A percentile compares a stretch with the other conserved stretches of the same genome.
phyloP scores from a whole-genome alignment of 257 asterid species.

The Scutellaria galericulata region DNA sequence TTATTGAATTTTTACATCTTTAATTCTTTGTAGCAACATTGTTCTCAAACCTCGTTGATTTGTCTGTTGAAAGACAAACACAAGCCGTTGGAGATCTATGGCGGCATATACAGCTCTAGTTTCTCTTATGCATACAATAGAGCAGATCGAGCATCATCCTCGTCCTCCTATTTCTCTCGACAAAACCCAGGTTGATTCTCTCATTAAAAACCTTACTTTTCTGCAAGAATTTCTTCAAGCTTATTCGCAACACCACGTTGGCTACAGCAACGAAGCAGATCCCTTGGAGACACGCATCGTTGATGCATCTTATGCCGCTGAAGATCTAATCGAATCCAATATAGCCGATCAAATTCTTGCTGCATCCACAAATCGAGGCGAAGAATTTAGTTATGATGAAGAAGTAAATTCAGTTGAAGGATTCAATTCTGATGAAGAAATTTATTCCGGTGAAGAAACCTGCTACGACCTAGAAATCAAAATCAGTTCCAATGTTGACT shows the following conservation, averaged over 20 bases:
- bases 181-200: background rate
- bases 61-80: background rate
- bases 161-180: conserved; percentile 9
- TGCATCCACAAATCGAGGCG: background rate
- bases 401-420: background rate
- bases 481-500: background rate
- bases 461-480: background rate
- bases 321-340: conserved; percentile 16
- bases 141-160: conserved; percentile 6
- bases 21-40: background rate
- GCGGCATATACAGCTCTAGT: conserved; percentile 21
- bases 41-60: background rate
- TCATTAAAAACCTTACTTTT: background rate
- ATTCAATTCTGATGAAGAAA: background rate
- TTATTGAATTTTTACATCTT: too few relatives aligned
- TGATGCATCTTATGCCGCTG: conserved; percentile 20
- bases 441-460: background rate
- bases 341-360: background rate
- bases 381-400: background rate
- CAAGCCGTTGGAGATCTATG: background rate
- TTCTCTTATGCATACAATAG: conserved; percentile 5
- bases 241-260: background rate
- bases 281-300: conserved; percentile 20
- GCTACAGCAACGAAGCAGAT: background rate
- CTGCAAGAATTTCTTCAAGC: background rate